Evolutionary conservation across 2,329 filamentous ascomycete species (phyloP).

Genomic region (Apiospora kogelbergensis): DNA sequence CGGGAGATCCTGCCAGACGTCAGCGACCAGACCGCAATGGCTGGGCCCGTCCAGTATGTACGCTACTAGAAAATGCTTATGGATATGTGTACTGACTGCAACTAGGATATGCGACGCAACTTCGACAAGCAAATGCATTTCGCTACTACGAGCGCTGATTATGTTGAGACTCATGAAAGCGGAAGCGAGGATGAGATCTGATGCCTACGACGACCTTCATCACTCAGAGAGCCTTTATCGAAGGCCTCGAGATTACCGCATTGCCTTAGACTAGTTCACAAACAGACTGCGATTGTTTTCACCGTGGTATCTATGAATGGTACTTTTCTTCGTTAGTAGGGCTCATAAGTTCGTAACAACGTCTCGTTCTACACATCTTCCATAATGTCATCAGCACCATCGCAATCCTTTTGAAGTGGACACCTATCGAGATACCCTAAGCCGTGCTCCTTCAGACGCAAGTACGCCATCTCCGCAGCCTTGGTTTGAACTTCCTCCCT

Average conservation of each 20-base stretch:
- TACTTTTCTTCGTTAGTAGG: not conserved
- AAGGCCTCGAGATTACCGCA: not conserved
- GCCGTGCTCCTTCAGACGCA: not conserved
- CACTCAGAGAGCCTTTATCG: not conserved
- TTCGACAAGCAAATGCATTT: not conserved
- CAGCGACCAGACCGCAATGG: not conserved
- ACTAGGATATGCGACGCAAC: not conserved
- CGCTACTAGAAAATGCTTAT: too few relatives aligned
- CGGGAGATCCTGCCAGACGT: not conserved
- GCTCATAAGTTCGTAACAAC: not conserved
- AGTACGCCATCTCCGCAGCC: conserved; percentile 52
- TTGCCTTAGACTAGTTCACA: not conserved
- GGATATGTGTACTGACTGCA: not conserved
- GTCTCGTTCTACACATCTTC: not conserved
- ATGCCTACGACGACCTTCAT: not conserved
- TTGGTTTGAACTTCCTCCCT: conserved; percentile 54
- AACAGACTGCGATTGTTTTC: not conserved
- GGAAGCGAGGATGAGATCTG: not conserved
- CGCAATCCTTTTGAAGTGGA: not conserved
- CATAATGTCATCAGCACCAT: not conserved
- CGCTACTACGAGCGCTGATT: not conserved
- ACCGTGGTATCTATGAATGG: too few relatives aligned
- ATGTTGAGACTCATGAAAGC: not conserved
- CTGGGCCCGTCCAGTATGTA: conserved; percentile 2
- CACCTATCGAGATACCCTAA: not conserved